phyloP scores from a whole-genome alignment of 2,329 filamentous ascomycete genomes.

The Microdochium nivale region DNA sequence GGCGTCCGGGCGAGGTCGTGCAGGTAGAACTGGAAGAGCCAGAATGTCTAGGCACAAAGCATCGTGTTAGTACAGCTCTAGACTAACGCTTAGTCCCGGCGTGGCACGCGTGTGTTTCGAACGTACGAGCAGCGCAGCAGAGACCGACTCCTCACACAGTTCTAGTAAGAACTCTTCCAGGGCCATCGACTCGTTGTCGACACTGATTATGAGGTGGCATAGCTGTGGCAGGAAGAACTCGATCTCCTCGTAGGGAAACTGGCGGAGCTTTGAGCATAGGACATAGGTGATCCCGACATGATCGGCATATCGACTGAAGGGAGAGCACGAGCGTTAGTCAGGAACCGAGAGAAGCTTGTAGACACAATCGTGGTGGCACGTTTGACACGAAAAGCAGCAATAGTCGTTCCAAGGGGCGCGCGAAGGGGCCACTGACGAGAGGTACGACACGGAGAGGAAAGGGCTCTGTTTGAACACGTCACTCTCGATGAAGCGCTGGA shows the following conservation, averaged over 20 bases:
- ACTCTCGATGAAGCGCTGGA: conserved; percentile 86
- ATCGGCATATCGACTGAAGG: conserved; percentile 69
- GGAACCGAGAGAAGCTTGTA: conserved; percentile 1
- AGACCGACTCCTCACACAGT: conserved; percentile 80
- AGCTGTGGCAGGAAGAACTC: conserved; percentile 86
- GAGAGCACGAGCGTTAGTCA: conserved; percentile 4
- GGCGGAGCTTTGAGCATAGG: conserved; percentile 78
- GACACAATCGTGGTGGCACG: no score
- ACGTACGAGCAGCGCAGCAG: conserved; percentile 70
- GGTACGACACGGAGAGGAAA: conserved; percentile 80
- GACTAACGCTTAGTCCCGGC: no score
- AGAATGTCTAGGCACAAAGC: conserved; percentile 59
- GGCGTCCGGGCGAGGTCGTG: conserved; percentile 71
- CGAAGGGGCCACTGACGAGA: conserved; percentile 56
- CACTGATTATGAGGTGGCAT: conserved; percentile 80
- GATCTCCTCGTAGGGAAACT: conserved; percentile 85
- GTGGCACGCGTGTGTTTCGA: background rate
- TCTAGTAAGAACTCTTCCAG: conserved; percentile 82
- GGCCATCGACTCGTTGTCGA: conserved; percentile 88
- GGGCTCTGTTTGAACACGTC: conserved; percentile 91
- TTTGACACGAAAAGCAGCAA: no score
- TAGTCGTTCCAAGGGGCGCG: conserved; percentile 3
- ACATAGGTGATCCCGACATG: conserved; percentile 88
- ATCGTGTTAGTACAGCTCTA: conserved; percentile 9
- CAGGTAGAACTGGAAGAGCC: conserved; percentile 83